Percentiles rank a stretch among this genome's conserved stretches.
phyloP scores from a whole-genome alignment of 306 rosid genomes.

The cucumber (Cucumis sativus) region DNA sequence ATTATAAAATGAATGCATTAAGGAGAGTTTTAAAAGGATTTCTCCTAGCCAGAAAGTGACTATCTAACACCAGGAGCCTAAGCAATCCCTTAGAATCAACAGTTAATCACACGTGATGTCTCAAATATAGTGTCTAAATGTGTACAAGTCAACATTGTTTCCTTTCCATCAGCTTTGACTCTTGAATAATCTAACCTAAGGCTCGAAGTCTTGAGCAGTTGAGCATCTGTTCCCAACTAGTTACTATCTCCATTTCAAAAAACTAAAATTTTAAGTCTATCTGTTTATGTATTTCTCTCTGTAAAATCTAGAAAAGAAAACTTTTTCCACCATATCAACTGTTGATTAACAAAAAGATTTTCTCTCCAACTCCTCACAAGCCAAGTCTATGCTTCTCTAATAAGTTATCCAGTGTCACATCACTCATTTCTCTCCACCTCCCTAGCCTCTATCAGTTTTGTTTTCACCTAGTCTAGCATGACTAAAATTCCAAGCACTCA shows the following conservation, averaged over 20 bases:
- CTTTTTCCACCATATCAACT: neutral
- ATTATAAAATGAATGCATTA: neutral
- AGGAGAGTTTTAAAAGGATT: neutral
- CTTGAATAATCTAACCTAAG: neutral
- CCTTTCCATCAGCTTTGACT: neutral
- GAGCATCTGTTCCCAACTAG: neutral
- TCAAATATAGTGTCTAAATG: neutral
- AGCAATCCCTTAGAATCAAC: neutral
- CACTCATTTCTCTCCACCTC: neutral
- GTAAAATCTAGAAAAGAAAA: neutral
- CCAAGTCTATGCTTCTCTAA: neutral
- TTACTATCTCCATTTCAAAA: neutral
- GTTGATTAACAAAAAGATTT: neutral
- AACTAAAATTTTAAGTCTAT: neutral
- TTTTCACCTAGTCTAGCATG: neutral
- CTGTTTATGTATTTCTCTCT: neutral
- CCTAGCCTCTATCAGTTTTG: neutral
- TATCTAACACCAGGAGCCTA: neutral
- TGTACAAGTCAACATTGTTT: neutral
- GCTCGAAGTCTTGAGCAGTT: neutral
- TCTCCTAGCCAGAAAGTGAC: neutral
- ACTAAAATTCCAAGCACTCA: neutral
- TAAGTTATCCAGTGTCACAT: neutral
- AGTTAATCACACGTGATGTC: neutral
- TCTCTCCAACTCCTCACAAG: neutral